Base-by-base conservation (phyloP, 129 eudicot genomes). In the Arctium minus region DNA sequence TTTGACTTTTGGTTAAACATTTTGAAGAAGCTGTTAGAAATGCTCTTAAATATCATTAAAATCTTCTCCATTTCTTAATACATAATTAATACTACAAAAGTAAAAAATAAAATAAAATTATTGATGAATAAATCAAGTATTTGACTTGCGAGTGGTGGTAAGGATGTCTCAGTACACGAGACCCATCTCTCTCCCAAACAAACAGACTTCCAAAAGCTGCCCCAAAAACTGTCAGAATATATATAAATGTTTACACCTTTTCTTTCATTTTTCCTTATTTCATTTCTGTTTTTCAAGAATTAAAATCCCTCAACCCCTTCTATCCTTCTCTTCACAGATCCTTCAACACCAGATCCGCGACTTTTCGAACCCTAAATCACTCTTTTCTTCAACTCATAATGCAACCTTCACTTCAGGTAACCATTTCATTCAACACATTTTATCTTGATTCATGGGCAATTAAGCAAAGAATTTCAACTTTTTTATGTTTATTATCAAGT, bases 111-210 rank as follows among this genome's bases (percentile, higher is more conserved):
- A 22, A 22, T 22, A 22, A 22, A 22, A 22, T 22, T 22, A 22
- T 22, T 22, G 8, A 42, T 42, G 50, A 42, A 79, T 62, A 64
- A 78, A 79, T 78, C 76, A 79, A 79, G 87, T 27, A 60, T 84
- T 84, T 84, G 87, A 84, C 87, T 80, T 85, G 81, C 48, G 88
- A 85, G 88, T 80, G 88, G 88, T 85, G 88, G 85, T 64, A 85
- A 76, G 85, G 85, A 80, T 85, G 84, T 85, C 88, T 68, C 88
- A 15, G 40, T 83, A 70, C 30, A 18, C 65, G 31, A 50, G 42
- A 70, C 68, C 79, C 79, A 1, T 74, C 84, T 79, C 80, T 64
- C 64, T 84, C 44, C 48, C 32, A 56, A 6, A 73, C n/a, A 69
- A 80, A 81, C 80, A 81, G 85, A 31, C 82, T 60, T 86, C 75